Percentiles rank a stretch among this genome's conserved stretches.
These are phyloP conservation scores for Rubroboletus satanas DNA, from an alignment of 768 basidiomycete species.

Conservation along the genomic window DNA sequence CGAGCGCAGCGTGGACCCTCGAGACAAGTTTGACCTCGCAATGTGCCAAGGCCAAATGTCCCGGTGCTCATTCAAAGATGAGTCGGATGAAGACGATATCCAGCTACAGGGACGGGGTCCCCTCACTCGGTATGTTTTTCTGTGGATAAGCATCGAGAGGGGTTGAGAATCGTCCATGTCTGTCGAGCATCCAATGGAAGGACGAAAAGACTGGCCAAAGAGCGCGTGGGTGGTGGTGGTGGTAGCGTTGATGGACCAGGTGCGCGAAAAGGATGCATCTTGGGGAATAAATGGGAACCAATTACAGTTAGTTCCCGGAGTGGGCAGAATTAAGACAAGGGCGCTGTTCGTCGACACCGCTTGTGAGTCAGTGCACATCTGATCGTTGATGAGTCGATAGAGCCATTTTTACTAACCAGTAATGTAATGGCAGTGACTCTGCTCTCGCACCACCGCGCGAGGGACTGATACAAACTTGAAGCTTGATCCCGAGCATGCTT, in stretches of 20 bases:
- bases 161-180: conserved; percentile 12
- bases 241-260: conserved; percentile 3
- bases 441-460: too few species aligned
- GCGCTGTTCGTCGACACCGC: conserved; percentile 19
- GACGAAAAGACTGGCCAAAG: background rate
- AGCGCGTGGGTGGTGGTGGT: background rate
- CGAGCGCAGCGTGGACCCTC: conserved; percentile 17
- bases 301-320: conserved; percentile 2
- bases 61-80: conserved; percentile 8
- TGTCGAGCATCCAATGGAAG: background rate
- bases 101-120: conserved; percentile 32
- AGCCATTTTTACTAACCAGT: background rate
- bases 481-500: background rate
- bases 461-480: too few species aligned
- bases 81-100: conserved; percentile 13
- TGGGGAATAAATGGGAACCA: conserved; percentile 16
- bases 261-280: conserved; percentile 12
- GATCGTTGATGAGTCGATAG: conserved; percentile 8
- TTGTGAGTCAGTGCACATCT: conserved; percentile 9
- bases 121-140: conserved; percentile 18
- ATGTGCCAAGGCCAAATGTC: conserved; percentile 21
- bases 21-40: conserved; percentile 6
- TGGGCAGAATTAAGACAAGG: background rate
- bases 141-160: conserved; percentile 2
- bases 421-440: conserved; percentile 1